Conservation (phyloP, 2,329 filamentous ascomycete genomes). For the Sarocladium kiliense region DNA sequence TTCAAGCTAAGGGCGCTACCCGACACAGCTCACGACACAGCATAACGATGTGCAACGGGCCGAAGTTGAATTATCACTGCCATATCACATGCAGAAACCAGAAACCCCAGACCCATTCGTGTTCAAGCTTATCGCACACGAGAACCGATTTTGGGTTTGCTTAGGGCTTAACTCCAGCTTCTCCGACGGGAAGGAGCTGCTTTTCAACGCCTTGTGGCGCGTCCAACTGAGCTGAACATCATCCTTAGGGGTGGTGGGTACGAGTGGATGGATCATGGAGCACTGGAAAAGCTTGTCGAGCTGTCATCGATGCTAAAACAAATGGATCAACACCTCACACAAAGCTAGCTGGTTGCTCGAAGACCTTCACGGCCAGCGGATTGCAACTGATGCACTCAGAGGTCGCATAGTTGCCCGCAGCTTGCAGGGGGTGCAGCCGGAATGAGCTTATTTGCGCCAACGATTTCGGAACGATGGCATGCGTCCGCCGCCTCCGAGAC, state of each 20-base stretch:
- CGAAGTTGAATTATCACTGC: too few relatives aligned
- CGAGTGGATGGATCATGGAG: background rate
- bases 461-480: background rate
- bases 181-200: too few relatives aligned
- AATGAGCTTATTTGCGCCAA: constrained; percentile 2
- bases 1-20: too few relatives aligned
- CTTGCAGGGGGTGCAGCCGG: background rate
- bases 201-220: too few relatives aligned
- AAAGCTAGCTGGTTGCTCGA: background rate
- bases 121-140: too few relatives aligned
- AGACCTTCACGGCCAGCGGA: background rate
- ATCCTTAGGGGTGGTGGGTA: background rate
- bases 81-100: too few relatives aligned
- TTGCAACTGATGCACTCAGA: background rate
- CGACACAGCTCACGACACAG: background rate
- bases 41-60: background rate
- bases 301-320: background rate
- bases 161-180: too few relatives aligned
- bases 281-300: background rate
- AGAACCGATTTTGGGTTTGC: too few relatives aligned
- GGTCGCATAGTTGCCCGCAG: background rate
- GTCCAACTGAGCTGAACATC: background rate
- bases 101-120: too few relatives aligned
- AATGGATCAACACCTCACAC: too few relatives aligned
- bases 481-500: background rate